Evolutionary conservation across 176 grass and related monocot species (phyloP).

Genomic region (Olyra latifolia): DNA sequence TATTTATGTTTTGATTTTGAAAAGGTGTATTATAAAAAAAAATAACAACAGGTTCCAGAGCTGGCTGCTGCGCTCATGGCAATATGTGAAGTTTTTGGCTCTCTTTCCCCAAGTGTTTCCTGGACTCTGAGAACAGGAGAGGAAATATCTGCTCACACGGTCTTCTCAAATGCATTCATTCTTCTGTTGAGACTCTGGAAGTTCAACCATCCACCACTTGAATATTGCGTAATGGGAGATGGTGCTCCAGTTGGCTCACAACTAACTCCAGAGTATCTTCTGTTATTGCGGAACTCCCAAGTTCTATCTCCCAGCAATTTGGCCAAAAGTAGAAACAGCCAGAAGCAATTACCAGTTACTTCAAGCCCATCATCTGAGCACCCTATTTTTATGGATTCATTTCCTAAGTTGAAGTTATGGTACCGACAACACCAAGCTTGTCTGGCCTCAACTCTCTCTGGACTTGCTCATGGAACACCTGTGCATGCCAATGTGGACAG

Average conservation of each 20-base stretch:
- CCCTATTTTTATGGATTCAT: constrained; percentile 91
- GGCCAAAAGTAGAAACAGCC: constrained; percentile 43
- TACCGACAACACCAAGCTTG: constrained; percentile 96
- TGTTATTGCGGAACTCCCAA: constrained; percentile 75
- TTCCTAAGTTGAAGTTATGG: constrained; percentile 95
- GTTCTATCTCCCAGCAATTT: constrained; percentile 37
- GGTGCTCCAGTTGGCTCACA: constrained; percentile 94
- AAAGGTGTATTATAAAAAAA: background rate
- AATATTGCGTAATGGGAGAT: constrained; percentile 92
- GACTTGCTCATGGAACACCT: constrained; percentile 79
- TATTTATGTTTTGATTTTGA: constrained; percentile 31
- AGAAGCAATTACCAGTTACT: constrained; percentile 33
- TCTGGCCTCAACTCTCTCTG: constrained; percentile 94
- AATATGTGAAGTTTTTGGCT: constrained; percentile 94
- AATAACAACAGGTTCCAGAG: constrained; percentile 75
- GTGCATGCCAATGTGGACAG: constrained; percentile 82
- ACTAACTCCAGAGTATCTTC: constrained; percentile 92
- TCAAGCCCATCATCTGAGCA: constrained; percentile 42
- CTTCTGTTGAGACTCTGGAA: constrained; percentile 97
- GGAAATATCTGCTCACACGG: constrained; percentile 71
- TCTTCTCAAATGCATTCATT: constrained; percentile 98
- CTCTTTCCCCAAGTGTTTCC: constrained; percentile 70
- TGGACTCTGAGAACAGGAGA: constrained; percentile 64
- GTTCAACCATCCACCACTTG: constrained; percentile 95
- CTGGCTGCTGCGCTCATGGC: constrained; percentile 89